These are phyloP conservation scores for Magnolia sinica DNA, from an alignment of 164 flowering plant species.

Conservation along the genomic window DNA sequence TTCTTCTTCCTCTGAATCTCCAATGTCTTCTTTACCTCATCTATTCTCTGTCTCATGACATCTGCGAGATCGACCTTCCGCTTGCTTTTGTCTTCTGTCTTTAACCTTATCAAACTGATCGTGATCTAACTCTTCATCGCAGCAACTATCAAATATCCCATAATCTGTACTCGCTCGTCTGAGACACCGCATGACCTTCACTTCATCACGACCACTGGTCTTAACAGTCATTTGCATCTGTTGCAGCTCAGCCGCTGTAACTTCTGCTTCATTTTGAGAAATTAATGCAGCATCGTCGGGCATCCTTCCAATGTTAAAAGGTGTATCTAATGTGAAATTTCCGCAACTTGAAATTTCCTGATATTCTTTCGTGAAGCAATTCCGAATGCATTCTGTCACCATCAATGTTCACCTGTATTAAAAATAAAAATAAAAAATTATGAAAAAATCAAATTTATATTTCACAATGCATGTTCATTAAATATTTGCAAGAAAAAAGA, in stretches of 20 bases:
- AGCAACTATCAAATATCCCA: constrained; percentile 23
- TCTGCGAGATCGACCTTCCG: too few species aligned
- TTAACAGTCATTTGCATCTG: constrained; percentile 10
- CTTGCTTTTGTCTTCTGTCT: too few species aligned
- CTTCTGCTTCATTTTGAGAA: constrained; percentile 18
- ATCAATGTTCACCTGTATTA: constrained; percentile 11
- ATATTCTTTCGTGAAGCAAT: constrained; percentile 13
- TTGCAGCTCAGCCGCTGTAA: constrained; percentile 4
- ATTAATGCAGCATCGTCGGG: constrained; percentile 9
- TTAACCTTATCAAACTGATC: constrained; percentile 22
- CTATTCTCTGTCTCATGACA: too few species aligned
- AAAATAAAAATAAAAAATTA: not conserved
- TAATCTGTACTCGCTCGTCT: constrained; percentile 23
- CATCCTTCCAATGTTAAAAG: constrained; percentile 1
- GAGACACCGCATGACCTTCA: constrained; percentile 19
- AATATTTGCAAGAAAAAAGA: too few species aligned
- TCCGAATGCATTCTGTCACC: constrained; percentile 14
- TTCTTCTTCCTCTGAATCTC: too few species aligned
- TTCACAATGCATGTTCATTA: not conserved
- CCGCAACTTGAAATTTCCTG: constrained; percentile 1
- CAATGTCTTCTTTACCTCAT: too few species aligned
- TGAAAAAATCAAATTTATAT: too few species aligned
- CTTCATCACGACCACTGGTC: constrained; percentile 17
- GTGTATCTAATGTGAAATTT: not conserved
- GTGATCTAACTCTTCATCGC: constrained; percentile 21